These are phyloP conservation scores for Phytophthora foliorum DNA, from an alignment of 352 stramenopile genomes.

Conservation along the genomic window DNA sequence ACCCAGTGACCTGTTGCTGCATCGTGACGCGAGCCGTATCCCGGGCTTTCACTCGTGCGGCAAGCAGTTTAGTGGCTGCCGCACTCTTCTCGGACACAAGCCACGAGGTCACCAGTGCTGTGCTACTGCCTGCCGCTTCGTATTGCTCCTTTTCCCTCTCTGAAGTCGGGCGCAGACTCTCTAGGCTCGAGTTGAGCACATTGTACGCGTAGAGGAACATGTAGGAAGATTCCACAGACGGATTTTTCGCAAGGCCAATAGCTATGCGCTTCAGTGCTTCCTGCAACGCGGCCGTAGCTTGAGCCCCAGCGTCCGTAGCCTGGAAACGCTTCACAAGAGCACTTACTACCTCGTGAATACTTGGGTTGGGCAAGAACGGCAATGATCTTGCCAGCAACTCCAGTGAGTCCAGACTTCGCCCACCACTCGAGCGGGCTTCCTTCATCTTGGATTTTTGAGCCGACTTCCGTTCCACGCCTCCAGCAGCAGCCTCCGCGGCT, in stretches of 20 bases:
- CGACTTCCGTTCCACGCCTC: conserved; percentile 49
- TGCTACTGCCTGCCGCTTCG: conserved; percentile 42
- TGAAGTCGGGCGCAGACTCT: conserved; percentile 71
- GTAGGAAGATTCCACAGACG: conserved; percentile 86
- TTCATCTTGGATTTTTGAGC: conserved; percentile 91
- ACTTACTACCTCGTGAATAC: conserved; percentile 80
- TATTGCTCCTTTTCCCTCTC: conserved; percentile 78
- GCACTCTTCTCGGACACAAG: conserved; percentile 87
- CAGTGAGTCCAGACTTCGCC: conserved; percentile 77
- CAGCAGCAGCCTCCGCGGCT: conserved; percentile 44
- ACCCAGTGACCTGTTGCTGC: conserved; percentile 83
- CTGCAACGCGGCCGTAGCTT: conserved; percentile 68
- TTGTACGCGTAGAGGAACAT: conserved; percentile 90
- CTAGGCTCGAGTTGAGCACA: conserved; percentile 79
- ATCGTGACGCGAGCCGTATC: conserved; percentile 67
- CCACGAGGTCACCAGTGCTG: conserved; percentile 66
- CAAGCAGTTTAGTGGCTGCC: conserved; percentile 65
- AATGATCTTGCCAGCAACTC: conserved; percentile 85
- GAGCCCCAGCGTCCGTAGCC: conserved; percentile 54
- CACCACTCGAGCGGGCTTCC: conserved; percentile 78
- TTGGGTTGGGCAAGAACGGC: conserved; percentile 88
- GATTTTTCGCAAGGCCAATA: conserved; percentile 85
- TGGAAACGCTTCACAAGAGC: conserved; percentile 84
- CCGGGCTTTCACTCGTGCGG: conserved; percentile 56
- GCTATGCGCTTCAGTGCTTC: conserved; percentile 86